Evolutionary conservation across 2,329 filamentous ascomycete species (phyloP).

Genomic region (Elsinoe fawcettii): DNA sequence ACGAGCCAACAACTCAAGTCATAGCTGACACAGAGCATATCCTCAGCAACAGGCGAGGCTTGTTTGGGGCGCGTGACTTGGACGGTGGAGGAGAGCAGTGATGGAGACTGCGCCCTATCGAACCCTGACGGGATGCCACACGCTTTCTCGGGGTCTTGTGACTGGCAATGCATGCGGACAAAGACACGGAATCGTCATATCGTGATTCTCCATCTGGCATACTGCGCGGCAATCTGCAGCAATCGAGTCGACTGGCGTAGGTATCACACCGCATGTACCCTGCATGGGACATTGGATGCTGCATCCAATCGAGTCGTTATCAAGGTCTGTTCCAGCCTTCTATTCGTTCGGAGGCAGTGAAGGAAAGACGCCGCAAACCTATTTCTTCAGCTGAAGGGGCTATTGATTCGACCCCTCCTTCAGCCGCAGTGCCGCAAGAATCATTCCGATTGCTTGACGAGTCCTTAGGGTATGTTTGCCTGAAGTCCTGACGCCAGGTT

Average conservation of each 20-base stretch:
- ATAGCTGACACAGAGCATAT: neutral
- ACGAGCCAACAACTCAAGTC: neutral
- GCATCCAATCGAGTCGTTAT: neutral
- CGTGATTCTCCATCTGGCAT: neutral
- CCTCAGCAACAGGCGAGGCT: neutral
- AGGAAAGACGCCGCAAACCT: neutral
- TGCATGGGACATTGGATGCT: conserved; percentile 2
- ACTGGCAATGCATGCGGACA: neutral
- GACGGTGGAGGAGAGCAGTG: neutral
- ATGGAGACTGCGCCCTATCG: neutral
- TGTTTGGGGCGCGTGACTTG: conserved; percentile 1
- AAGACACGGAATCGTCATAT: neutral
- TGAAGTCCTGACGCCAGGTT: neutral
- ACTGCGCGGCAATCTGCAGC: conserved; percentile 1
- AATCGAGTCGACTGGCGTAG: neutral
- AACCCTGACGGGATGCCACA: neutral
- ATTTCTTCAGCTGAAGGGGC: conserved; percentile 5
- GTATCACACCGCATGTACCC: neutral
- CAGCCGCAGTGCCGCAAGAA: neutral
- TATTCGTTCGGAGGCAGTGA: conserved; percentile 1
- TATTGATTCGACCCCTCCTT: conserved; percentile 8
- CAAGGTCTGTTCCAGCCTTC: neutral
- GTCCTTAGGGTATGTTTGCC: neutral
- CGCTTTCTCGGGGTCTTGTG: neutral
- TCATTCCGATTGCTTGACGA: neutral